phyloP scores from a whole-genome alignment of 148 eudicot species.

The Silene latifolia region DNA sequence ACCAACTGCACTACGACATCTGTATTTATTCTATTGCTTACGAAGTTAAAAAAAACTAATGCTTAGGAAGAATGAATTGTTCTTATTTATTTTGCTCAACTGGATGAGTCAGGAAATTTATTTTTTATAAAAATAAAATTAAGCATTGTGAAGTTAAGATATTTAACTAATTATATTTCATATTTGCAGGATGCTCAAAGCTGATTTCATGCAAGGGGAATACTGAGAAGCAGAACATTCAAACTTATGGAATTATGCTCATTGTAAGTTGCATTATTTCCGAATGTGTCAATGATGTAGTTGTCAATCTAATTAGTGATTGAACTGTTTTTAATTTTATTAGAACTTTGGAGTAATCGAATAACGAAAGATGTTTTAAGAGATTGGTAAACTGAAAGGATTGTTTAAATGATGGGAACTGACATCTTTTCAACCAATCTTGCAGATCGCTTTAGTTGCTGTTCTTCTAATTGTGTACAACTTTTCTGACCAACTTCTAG shows the following conservation, averaged over 20 bases:
- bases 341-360: not conserved
- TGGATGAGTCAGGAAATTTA: not conserved
- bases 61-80: not conserved
- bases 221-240: slow-evolving; percentile 67
- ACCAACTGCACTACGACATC: no score
- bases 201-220: slow-evolving; percentile 60
- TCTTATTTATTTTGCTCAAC: not conserved
- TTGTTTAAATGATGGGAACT: not conserved
- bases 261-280: slow-evolving; percentile 53
- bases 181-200: slow-evolving; percentile 73
- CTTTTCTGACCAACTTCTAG: slow-evolving; percentile 80
- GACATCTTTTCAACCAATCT: not conserved
- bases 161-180: slow-evolving; percentile 6
- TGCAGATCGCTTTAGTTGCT: slow-evolving; percentile 76
- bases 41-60: no score
- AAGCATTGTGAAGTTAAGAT: not conserved
- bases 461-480: slow-evolving; percentile 76
- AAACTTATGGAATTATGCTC: slow-evolving; percentile 74
- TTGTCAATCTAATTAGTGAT: not conserved
- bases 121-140: not conserved
- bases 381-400: not conserved
- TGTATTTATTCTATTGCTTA: no score
- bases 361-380: not conserved
- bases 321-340: not conserved
- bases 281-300: not conserved